Conservation (phyloP, 768 basidiomycete species). For the Russula griseocarnosa region DNA sequence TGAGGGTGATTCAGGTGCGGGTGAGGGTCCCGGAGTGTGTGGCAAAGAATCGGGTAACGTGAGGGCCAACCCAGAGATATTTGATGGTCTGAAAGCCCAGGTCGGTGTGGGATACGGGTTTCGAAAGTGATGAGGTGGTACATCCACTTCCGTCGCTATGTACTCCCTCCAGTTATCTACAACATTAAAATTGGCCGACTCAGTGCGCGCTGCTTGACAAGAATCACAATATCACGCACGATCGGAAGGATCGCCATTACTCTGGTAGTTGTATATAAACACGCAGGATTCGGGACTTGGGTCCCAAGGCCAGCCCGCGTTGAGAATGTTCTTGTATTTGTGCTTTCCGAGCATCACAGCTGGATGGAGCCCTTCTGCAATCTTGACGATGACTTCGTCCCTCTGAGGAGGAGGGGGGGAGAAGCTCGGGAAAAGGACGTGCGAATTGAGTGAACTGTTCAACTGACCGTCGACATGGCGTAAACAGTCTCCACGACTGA, state of each 20-base stretch:
- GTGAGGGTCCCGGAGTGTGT: constrained; percentile 5
- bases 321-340: constrained; percentile 19
- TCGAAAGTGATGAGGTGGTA: constrained; percentile 9
- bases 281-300: constrained; percentile 11
- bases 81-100: constrained; percentile 13
- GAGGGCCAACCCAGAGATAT: neutral
- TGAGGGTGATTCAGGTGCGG: constrained; percentile 11
- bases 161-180: constrained; percentile 24
- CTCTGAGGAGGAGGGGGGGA: too few species aligned
- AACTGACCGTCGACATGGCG: constrained; percentile 27
- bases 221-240: constrained; percentile 16
- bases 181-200: neutral
- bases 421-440: constrained; percentile 3
- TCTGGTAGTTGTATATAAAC: constrained; percentile 20
- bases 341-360: constrained; percentile 21
- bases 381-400: constrained; percentile 23
- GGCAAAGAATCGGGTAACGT: constrained; percentile 14
- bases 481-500: constrained; percentile 21
- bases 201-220: neutral
- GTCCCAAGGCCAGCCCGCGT: constrained; percentile 4
- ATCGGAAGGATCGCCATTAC: constrained; percentile 20
- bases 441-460: neutral
- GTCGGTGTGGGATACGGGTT: constrained; percentile 24
- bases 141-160: neutral
- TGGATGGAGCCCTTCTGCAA: constrained; percentile 8